Conservation (phyloP, 2,329 filamentous ascomycete genomes). For the Aaosphaeria arxii region DNA sequence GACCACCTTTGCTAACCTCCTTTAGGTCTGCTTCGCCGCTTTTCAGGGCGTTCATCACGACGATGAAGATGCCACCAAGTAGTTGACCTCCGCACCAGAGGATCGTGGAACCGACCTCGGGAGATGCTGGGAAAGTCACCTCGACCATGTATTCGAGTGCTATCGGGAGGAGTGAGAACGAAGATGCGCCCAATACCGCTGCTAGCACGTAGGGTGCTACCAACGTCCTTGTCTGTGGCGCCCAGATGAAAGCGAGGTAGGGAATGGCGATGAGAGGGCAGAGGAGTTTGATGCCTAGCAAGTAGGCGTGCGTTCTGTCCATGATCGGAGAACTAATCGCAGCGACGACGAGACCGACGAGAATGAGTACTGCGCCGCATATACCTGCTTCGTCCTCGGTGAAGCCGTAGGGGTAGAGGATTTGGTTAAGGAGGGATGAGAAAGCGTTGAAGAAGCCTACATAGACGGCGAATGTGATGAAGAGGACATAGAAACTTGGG, state of each 20-base stretch:
- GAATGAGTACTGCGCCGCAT: constrained; percentile 82
- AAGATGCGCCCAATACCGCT: constrained; percentile 72
- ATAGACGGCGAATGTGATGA: constrained; percentile 78
- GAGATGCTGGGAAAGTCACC: constrained; percentile 79
- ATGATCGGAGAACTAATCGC: constrained; percentile 78
- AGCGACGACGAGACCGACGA: constrained; percentile 76
- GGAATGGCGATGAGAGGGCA: constrained; percentile 70
- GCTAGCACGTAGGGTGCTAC: constrained; percentile 73
- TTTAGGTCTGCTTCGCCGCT: constrained; percentile 26
- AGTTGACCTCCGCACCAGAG: constrained; percentile 87
- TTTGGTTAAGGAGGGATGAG: constrained; percentile 85
- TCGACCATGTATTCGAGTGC: constrained; percentile 85
- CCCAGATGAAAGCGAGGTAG: constrained; percentile 81
- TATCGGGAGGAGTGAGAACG: constrained; percentile 78
- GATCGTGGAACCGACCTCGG: constrained; percentile 79
- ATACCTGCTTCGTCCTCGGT: constrained; percentile 82
- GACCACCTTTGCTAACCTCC: constrained; percentile 23
- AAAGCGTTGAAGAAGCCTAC: constrained; percentile 93
- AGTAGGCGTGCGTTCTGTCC: constrained; percentile 78
- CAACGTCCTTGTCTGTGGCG: constrained; percentile 61
- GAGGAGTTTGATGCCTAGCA: constrained; percentile 68
- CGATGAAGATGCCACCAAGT: constrained; percentile 78
- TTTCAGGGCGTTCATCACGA: constrained; percentile 75
- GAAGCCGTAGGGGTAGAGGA: constrained; percentile 83
- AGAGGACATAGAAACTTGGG: constrained; percentile 74